Evolutionary conservation across 768 basidiomycete genomes (phyloP).

Genomic region (Trametes sanguinea): DNA sequence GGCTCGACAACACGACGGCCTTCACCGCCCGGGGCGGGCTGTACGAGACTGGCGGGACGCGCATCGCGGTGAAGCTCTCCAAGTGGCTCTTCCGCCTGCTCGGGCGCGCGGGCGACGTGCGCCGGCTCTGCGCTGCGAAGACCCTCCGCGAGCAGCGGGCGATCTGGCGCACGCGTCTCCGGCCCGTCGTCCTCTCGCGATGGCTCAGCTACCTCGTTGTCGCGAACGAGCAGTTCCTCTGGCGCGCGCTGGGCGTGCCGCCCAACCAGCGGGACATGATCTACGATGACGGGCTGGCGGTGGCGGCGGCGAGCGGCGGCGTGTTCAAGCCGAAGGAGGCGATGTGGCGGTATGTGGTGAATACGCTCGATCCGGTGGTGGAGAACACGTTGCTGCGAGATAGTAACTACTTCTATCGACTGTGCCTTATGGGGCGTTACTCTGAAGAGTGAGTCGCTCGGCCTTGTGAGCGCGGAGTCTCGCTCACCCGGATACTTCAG

Average conservation of each 20-base stretch:
- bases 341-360: slow-evolving; percentile 32
- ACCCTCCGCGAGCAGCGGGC: slow-evolving; percentile 57
- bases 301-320: slow-evolving; percentile 36
- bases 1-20: slow-evolving; percentile 59
- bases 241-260: slow-evolving; percentile 81
- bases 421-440: slow-evolving; percentile 20
- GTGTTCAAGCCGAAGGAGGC: slow-evolving; percentile 36
- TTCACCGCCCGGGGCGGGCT: slow-evolving; percentile 35
- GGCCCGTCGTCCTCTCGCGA: slow-evolving; percentile 59
- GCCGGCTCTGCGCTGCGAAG: slow-evolving; percentile 54
- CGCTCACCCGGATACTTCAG: not conserved
- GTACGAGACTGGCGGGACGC: slow-evolving; percentile 58
- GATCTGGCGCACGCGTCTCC: slow-evolving; percentile 62
- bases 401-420: slow-evolving; percentile 24
- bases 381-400: slow-evolving; percentile 24
- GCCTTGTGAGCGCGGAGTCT: not conserved
- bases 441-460: slow-evolving; percentile 14
- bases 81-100: slow-evolving; percentile 58
- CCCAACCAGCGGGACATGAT: slow-evolving; percentile 49
- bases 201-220: slow-evolving; percentile 46
- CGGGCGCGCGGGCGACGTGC: slow-evolving; percentile 57
- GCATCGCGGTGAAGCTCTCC: slow-evolving; percentile 65
- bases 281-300: slow-evolving; percentile 37
- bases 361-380: slow-evolving; percentile 34
- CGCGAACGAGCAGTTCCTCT: slow-evolving; percentile 63